Base-by-base conservation (phyloP, 2,329 filamentous ascomycete species). In the Sclerotinia trifoliorum region DNA sequence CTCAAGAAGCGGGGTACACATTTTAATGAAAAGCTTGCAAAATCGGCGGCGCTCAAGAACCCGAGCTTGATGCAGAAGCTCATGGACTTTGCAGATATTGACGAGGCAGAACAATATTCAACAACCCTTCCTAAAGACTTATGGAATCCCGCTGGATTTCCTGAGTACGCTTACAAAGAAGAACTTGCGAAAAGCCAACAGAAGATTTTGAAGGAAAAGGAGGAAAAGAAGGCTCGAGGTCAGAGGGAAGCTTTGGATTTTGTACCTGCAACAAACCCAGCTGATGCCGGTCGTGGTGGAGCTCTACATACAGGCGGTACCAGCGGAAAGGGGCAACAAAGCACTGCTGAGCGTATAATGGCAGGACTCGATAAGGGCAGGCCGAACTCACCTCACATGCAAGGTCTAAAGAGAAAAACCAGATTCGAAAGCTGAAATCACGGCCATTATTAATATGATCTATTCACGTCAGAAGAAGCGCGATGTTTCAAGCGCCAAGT, bases 1-100 rank as follows among this genome's bases (percentile, higher is more conserved):
- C 83, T 94, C n/a, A 95, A 95, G 80, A 88, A 86, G 75, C 86
- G 89, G 71, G 89, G 89, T 5, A 83, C 88, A 21, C 92, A 95
- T 79, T 94, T 94, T 82, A 94, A 95, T 77, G 83, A 87, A 73
- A 88, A 90, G 70, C 81, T 95, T 11, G 86, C 90, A 48, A 83
- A 84, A 68, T 90, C 89, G 0, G 80, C 85, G 0, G 86, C 90
- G 10, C 80, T 94, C 69, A 85, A 86, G 64, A 94, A 94, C 75
- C 92, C 92, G 2, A 86, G 85, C 54, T 80, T 94, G 65, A 85
- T 88, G 78, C 87, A 90, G 71, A 93, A 91, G 79, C 81, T 94
- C 67, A 83, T 93, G 80, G 83, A 82, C 32, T 94, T 92, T 79
- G 88, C 89, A 19, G 85, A 83, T 4, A 82, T 88, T 29, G 80